phyloP scores from a whole-genome alignment of 805 yeast genomes.

The Pichia scutulata region DNA sequence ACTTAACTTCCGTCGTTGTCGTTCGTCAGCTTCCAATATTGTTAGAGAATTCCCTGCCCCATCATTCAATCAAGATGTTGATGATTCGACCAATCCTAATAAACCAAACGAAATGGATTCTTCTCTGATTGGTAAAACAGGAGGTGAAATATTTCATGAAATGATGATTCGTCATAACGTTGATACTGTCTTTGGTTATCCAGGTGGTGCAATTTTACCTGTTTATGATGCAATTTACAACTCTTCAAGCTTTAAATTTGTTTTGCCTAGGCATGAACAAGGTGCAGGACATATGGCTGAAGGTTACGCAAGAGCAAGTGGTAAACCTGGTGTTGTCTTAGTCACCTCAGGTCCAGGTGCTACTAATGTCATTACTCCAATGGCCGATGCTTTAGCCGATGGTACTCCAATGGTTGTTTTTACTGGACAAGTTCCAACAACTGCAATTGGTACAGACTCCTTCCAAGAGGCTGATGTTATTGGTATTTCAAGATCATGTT shows the following conservation, averaged over 20 bases:
- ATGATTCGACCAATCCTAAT: conserved; percentile 16
- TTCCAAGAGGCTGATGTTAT: conserved; percentile 99
- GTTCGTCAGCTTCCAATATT: conserved; percentile 6
- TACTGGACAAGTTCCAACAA: conserved; percentile 94
- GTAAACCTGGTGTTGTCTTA: conserved; percentile 94
- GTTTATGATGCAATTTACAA: conserved; percentile 96
- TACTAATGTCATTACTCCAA: conserved; percentile 95
- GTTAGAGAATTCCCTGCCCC: conserved; percentile 18
- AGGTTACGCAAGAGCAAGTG: conserved; percentile 92
- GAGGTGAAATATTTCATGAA: conserved; percentile 97
- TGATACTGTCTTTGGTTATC: conserved; percentile 94
- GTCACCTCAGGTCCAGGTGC: conserved; percentile 99
- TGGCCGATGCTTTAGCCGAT: conserved; percentile 96
- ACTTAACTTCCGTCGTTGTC: conserved; percentile 3
- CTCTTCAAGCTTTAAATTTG: conserved; percentile 80
- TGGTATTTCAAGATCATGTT: conserved; percentile 94
- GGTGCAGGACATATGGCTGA: conserved; percentile 99
- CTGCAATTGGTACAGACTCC: conserved; percentile 96
- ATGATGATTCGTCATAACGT: conserved; percentile 97
- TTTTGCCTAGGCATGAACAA: conserved; percentile 94
- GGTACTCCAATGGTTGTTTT: conserved; percentile 97
- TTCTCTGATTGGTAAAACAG: conserved; percentile 91
- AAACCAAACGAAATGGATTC: conserved; percentile 43
- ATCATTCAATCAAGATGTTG: conserved; percentile 13
- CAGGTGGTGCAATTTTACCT: conserved; percentile 98